Percentiles rank a stretch among this genome's conserved stretches.
phyloP scores from a whole-genome alignment of 2,329 filamentous ascomycete species.

The Plectosphaerella cucumerina region DNA sequence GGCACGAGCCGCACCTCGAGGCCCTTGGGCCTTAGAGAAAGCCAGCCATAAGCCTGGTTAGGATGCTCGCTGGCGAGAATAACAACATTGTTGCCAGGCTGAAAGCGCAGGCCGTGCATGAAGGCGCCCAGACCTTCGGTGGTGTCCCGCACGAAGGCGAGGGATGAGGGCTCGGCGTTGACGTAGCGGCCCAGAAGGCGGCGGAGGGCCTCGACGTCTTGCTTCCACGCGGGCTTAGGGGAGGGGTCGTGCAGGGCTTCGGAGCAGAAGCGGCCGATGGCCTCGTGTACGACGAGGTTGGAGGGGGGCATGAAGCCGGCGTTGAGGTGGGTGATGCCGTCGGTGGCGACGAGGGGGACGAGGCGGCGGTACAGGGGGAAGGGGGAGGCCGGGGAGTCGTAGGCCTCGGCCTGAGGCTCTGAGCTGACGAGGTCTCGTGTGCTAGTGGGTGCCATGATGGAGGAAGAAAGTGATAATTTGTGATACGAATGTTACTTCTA shows the following conservation, averaged over 20 bases:
- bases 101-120: conserved; percentile 17
- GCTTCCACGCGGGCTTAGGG: conserved; percentile 13
- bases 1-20: conserved; percentile 23
- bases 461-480: too few species aligned
- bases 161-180: conserved; percentile 16
- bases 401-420: too few species aligned
- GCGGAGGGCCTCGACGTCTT: conserved; percentile 13
- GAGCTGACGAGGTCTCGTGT: too few species aligned
- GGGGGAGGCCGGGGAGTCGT: neutral
- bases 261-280: neutral
- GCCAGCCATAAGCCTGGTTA: conserved; percentile 24
- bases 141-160: conserved; percentile 26
- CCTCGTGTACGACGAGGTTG: neutral
- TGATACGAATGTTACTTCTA: too few species aligned
- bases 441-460: too few species aligned
- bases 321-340: neutral
- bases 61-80: conserved; percentile 26
- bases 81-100: conserved; percentile 25
- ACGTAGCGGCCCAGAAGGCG: conserved; percentile 20
- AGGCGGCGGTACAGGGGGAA: neutral
- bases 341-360: neutral
- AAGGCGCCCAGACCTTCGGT: conserved; percentile 25
- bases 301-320: neutral
- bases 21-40: conserved; percentile 18
- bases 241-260: neutral